Base-by-base conservation (phyloP, 1,139 yeast genomes). In the Suhomyces bribrorum region DNA sequence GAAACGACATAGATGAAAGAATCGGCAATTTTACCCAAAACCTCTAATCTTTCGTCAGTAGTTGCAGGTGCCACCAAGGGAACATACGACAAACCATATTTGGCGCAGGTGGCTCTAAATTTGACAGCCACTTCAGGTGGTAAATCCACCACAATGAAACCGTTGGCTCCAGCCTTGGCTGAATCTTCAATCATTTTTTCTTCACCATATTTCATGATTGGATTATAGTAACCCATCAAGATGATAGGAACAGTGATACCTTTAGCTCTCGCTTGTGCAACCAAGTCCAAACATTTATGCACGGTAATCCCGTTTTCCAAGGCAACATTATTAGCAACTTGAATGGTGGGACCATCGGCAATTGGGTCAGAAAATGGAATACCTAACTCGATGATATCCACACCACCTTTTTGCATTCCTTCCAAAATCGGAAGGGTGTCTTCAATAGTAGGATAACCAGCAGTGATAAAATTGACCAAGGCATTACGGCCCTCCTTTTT, bases 321-420 rank as follows among this genome's bases (percentile, higher is more conserved):
- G 9, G 98, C 94, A 15, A 66, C 71, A 25, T 78, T 78, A 64
- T 90, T 90, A 28, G 97, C 88, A 26, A 72, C 80, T 65, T 92
- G 98, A 53, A 92, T 92, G 12, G 95, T 88, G 27, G 97, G 96
- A 32, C 99, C 99, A 62, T 92, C 99, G 29, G 97, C 99, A 56
- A 92, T 88, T 30, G 99, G 98, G 60, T 92, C 99, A n/a, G 96
- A 84, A 62, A 92, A 92, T 30, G 99, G 99, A 57, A 94, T 70
- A 46, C 99, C 98, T 36, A 92, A 69, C 67, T 92, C 99, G 50
- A 92, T 87, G 46, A 92, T 77, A 59, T 92, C 98, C 15, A 87
- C 94, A 45, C 99, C 99, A 48, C 95, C 97, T 31, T 79, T 86
- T 68, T 92, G 97, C 69, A 92, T 79, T 22, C 94, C 92, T 58